These are phyloP conservation scores for Calonectria pseudoreteaudii DNA, from an alignment of 2,329 filamentous ascomycete species.

Conservation along the genomic window DNA sequence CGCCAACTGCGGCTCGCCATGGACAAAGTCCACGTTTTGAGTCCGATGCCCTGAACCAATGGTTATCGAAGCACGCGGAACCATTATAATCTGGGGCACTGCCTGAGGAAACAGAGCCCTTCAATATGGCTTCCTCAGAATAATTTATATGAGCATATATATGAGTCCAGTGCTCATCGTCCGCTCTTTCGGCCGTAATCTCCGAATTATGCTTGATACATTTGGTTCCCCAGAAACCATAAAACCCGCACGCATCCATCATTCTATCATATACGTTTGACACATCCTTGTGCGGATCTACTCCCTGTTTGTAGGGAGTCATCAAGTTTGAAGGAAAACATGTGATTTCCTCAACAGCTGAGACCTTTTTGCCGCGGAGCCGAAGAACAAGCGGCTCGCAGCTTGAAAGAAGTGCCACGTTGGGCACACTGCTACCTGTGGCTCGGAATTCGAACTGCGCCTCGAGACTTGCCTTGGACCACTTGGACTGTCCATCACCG, in stretches of 20 bases:
- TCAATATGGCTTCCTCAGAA: not conserved
- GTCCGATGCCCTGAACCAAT: constrained; percentile 26
- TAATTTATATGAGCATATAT: constrained; percentile 27
- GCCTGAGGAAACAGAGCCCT: not conserved
- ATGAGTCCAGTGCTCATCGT: constrained; percentile 26
- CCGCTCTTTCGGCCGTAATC: not conserved
- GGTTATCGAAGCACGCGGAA: constrained; percentile 16
- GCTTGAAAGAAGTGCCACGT: not conserved
- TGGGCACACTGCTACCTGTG: constrained; percentile 4
- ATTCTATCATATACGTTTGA: constrained; percentile 21
- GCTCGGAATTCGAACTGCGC: constrained; percentile 26
- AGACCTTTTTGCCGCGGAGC: constrained; percentile 10
- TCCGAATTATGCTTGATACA: not conserved
- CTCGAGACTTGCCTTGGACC: constrained; percentile 20
- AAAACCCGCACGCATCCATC: constrained; percentile 28
- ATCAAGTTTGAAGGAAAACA: constrained; percentile 23
- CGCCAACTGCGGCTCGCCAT: constrained; percentile 27
- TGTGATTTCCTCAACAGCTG: constrained; percentile 16
- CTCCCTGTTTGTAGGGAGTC: constrained; percentile 7
- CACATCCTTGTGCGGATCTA: not conserved
- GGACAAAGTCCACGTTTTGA: constrained; percentile 28
- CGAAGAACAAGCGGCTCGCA: constrained; percentile 9
- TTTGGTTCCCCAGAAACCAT: constrained; percentile 22
- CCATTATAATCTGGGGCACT: not conserved
- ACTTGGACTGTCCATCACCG: constrained; percentile 23